These are phyloP conservation scores for Plasmodium blacklocki DNA, from an alignment of 169 alveolate genomes.

Conservation along the genomic window DNA sequence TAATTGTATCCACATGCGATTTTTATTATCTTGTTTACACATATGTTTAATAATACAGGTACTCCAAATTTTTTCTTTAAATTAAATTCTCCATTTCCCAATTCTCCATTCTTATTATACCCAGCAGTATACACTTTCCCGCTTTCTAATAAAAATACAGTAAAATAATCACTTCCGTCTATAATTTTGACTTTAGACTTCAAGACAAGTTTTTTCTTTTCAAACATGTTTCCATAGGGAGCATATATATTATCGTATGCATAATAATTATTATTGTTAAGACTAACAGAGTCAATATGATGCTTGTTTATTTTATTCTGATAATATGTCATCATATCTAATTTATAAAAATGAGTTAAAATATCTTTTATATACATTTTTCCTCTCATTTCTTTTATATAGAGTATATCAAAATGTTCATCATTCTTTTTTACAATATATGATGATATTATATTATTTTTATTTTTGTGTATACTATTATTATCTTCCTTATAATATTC, in stretches of 20 bases:
- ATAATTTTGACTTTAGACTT: constrained; percentile 80
- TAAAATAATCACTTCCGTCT: constrained; percentile 92
- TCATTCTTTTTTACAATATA: background rate
- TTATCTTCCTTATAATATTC: background rate
- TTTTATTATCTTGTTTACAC: constrained; percentile 77
- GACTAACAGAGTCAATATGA: background rate
- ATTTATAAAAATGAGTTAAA: constrained; percentile 14
- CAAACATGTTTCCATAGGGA: background rate
- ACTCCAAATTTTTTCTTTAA: constrained; percentile 49
- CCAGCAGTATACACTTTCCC: constrained; percentile 96
- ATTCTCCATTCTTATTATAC: constrained; percentile 93
- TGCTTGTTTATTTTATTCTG: background rate
- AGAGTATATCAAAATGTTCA: constrained; percentile 5
- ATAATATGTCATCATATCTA: background rate
- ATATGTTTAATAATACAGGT: constrained; percentile 49
- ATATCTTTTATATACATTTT: constrained; percentile 25
- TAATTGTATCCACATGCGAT: constrained; percentile 93
- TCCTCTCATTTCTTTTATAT: constrained; percentile 57
- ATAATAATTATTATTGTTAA: background rate
- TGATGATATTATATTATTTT: background rate
- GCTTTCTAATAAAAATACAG: constrained; percentile 86
- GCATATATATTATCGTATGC: background rate
- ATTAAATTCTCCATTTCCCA: constrained; percentile 85
- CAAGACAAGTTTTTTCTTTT: constrained; percentile 21
- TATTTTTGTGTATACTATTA: background rate